Evolutionary conservation across 805 yeast genomes (phyloP).

Genomic region (Cephaloascus albidus): DNA sequence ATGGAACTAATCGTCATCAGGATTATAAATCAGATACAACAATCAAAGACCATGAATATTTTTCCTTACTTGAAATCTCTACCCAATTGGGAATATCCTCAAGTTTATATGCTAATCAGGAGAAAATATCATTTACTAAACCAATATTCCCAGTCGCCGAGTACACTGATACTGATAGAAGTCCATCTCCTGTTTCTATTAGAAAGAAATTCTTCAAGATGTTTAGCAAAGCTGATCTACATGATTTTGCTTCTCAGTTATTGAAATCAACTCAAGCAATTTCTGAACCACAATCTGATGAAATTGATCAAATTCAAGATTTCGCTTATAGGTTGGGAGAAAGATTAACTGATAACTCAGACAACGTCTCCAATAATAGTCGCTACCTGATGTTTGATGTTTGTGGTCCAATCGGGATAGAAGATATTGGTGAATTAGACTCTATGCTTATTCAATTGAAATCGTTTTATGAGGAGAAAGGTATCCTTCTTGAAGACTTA

Average conservation of each 20-base stretch:
- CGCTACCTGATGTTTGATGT: slow-evolving; percentile 4
- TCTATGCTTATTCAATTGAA: slow-evolving; percentile 21
- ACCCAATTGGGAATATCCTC: background rate
- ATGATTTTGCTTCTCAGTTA: background rate
- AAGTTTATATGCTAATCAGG: background rate
- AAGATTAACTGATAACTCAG: slow-evolving; percentile 2
- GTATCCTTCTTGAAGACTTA: slow-evolving; percentile 7
- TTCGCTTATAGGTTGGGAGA: slow-evolving; percentile 13
- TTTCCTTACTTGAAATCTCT: slow-evolving; percentile 2
- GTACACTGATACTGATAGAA: background rate
- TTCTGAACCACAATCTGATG: slow-evolving; percentile 1
- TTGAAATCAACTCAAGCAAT: background rate
- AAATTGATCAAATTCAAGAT: slow-evolving; percentile 11
- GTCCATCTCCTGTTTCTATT: slow-evolving; percentile 5
- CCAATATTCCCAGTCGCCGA: background rate
- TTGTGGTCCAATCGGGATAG: slow-evolving; percentile 2
- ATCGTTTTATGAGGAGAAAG: slow-evolving; percentile 10
- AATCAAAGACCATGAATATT: background rate
- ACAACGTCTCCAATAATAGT: slow-evolving; percentile 4
- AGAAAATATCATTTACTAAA: slow-evolving; percentile 1
- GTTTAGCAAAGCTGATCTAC: slow-evolving; percentile 7
- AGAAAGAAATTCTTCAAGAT: slow-evolving; percentile 8
- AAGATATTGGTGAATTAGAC: slow-evolving; percentile 17
- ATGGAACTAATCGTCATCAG: background rate
- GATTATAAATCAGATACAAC: background rate